Evolutionary conservation across 1,139 yeast genomes (phyloP).

Genomic region (Pichia cactophila): DNA sequence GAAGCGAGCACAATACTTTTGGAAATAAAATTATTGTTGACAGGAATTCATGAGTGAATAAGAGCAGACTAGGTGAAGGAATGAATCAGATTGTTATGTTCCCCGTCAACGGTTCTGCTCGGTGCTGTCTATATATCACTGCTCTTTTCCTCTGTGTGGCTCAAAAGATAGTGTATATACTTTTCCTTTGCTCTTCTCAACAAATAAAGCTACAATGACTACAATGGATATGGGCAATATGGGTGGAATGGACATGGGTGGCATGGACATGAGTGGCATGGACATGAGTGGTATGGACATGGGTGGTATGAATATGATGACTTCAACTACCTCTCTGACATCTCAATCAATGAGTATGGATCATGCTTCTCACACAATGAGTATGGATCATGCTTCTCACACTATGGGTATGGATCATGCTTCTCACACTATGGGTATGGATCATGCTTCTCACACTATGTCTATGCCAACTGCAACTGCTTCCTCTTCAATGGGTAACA

Average conservation of each 20-base stretch:
- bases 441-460: not conserved
- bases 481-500: not conserved
- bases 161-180: not conserved
- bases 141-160: too few relatives aligned
- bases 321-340: not conserved
- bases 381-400: not conserved
- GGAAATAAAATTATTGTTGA: too few relatives aligned
- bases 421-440: conserved; percentile 8
- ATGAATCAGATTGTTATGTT: too few relatives aligned
- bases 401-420: not conserved
- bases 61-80: too few relatives aligned
- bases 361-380: not conserved
- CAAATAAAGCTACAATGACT: too few relatives aligned
- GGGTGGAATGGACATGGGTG: conserved; percentile 7
- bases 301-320: conserved; percentile 13
- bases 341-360: not conserved
- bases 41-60: too few relatives aligned
- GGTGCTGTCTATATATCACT: too few relatives aligned
- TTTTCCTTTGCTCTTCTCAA: not conserved
- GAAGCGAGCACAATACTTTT: not conserved
- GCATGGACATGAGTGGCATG: conserved; percentile 12
- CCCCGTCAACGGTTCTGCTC: too few relatives aligned
- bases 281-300: conserved; percentile 7
- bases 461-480: not conserved
- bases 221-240: not conserved